Percentiles rank a stretch among this genome's conserved stretches.
Evolutionary conservation across 139 green algal genomes (phyloP).

Genomic region (Chlorella sp.): DNA sequence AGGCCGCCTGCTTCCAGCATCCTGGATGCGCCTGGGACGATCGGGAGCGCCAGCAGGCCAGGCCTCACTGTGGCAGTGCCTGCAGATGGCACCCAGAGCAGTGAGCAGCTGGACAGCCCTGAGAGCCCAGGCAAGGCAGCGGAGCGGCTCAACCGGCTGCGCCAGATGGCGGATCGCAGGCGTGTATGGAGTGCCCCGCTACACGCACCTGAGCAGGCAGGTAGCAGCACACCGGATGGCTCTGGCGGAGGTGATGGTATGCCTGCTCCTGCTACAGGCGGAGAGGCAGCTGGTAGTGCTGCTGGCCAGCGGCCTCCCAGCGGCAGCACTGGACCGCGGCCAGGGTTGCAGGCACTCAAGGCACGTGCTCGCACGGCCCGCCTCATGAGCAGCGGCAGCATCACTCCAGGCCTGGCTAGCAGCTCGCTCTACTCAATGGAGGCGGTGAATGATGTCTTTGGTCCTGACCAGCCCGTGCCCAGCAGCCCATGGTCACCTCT

Average conservation of each 20-base stretch:
- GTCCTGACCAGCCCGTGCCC: slow-evolving; percentile 13
- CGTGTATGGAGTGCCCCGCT: slow-evolving; percentile 28
- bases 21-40: neutral
- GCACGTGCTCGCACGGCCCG: slow-evolving; percentile 3
- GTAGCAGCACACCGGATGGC: neutral
- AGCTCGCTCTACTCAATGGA: slow-evolving; percentile 10
- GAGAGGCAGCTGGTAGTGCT: neutral
- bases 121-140: neutral
- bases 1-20: neutral
- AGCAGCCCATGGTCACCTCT: slow-evolving; percentile 1
- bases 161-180: slow-evolving; percentile 14
- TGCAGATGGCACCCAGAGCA: neutral
- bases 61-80: neutral
- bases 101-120: neutral
- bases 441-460: slow-evolving; percentile 29
- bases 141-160: slow-evolving; percentile 16
- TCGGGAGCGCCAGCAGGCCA: neutral
- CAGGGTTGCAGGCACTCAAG: slow-evolving; percentile 21
- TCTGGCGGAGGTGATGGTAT: too few species aligned
- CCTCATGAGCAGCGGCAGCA: neutral
- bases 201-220: neutral
- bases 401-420: neutral
- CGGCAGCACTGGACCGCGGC: neutral
- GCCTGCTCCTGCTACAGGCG: too few species aligned
- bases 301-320: neutral